Conservation (phyloP, 805 yeast species). For the Yamadazyma nakazawae region DNA sequence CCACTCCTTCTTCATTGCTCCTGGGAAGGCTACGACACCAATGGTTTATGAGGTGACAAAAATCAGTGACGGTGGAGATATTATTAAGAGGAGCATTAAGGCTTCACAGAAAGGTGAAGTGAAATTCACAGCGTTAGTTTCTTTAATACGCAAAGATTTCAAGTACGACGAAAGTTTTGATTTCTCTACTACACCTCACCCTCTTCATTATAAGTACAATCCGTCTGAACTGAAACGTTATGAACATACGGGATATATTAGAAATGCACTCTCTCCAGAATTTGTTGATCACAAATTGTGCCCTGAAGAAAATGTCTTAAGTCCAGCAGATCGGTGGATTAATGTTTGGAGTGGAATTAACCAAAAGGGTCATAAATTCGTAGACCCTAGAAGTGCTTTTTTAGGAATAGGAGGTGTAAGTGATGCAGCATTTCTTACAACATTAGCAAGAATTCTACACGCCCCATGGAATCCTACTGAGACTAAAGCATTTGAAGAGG, state of each 20-base stretch:
- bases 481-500: slow-evolving; percentile 27
- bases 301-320: slow-evolving; percentile 31
- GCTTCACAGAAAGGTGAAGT: slow-evolving; percentile 53
- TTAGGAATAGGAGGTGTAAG: slow-evolving; percentile 37
- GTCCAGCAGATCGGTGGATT: slow-evolving; percentile 39
- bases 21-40: slow-evolving; percentile 47
- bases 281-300: slow-evolving; percentile 28
- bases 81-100: slow-evolving; percentile 50
- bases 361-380: slow-evolving; percentile 6
- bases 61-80: slow-evolving; percentile 51
- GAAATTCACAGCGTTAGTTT: slow-evolving; percentile 50
- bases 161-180: slow-evolving; percentile 4
- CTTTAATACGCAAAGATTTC: slow-evolving; percentile 27
- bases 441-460: slow-evolving; percentile 40
- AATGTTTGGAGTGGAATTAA: slow-evolving; percentile 37
- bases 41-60: slow-evolving; percentile 53
- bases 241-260: slow-evolving; percentile 35
- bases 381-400: slow-evolving; percentile 24
- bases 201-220: slow-evolving; percentile 22
- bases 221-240: slow-evolving; percentile 24
- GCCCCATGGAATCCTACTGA: slow-evolving; percentile 42
- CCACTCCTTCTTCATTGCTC: slow-evolving; percentile 58
- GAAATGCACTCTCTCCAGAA: slow-evolving; percentile 38
- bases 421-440: slow-evolving; percentile 39
- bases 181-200: slow-evolving; percentile 17